Evolutionary conservation across 257 asterid species (phyloP).

Genomic region (Ophiorrhiza pumila): DNA sequence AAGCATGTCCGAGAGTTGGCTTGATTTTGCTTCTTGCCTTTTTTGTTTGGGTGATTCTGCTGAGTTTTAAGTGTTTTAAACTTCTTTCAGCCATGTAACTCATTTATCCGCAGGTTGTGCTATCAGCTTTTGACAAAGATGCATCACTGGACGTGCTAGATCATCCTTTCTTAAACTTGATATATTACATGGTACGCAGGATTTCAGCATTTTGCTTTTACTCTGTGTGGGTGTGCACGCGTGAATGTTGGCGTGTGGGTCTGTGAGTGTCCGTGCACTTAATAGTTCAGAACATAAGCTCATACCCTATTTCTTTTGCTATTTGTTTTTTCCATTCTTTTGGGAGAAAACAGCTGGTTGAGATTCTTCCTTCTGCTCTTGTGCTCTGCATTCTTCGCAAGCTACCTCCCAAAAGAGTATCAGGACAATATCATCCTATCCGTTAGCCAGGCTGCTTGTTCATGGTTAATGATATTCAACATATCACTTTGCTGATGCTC

Average conservation of each 20-base stretch:
- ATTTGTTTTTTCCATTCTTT: neutral
- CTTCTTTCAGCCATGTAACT: neutral
- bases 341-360: slow-evolving; percentile 42
- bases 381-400: slow-evolving; percentile 67
- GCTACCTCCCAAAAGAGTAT: slow-evolving; percentile 57
- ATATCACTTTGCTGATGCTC: slow-evolving; percentile 5
- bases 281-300: neutral
- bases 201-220: neutral
- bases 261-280: neutral
- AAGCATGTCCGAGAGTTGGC: neutral
- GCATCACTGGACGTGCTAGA: slow-evolving; percentile 77
- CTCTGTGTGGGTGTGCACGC: neutral
- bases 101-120: slow-evolving; percentile 52
- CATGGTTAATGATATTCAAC: neutral
- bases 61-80: neutral
- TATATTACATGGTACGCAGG: slow-evolving; percentile 65
- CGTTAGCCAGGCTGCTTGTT: slow-evolving; percentile 22
- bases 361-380: slow-evolving; percentile 76
- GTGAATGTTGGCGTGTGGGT: too few relatives aligned
- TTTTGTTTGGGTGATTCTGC: neutral
- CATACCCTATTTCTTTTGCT: neutral
- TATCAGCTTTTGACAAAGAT: slow-evolving; percentile 73
- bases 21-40: neutral
- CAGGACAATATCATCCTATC: slow-evolving; percentile 63
- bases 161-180: slow-evolving; percentile 76